Conservation (phyloP, 108 stramenopile genomes). For the Skeletonema marinoi region DNA sequence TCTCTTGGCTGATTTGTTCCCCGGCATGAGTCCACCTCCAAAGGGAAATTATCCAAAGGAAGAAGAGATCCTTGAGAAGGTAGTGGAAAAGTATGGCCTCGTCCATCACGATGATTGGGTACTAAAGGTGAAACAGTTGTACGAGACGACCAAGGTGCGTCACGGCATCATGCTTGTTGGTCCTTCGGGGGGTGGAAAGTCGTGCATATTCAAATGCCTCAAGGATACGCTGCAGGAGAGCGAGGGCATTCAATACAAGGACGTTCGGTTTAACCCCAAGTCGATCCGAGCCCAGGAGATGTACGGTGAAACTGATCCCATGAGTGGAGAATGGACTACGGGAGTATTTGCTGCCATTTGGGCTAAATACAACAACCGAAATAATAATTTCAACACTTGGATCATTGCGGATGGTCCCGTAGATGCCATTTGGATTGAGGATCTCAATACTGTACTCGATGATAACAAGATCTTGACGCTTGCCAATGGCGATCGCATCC, state of each 20-base stretch:
- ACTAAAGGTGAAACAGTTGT: conserved; percentile 88
- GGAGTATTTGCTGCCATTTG: conserved; percentile 94
- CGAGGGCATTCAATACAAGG: conserved; percentile 75
- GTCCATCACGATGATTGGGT: conserved; percentile 78
- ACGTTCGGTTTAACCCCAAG: conserved; percentile 88
- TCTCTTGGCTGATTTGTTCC: conserved; percentile 87
- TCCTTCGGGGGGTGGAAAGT: conserved; percentile 90
- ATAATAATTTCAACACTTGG: conserved; percentile 89
- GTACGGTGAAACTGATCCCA: conserved; percentile 92
- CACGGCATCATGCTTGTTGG: conserved; percentile 95
- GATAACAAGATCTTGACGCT: conserved; percentile 91
- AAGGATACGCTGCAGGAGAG: conserved; percentile 75
- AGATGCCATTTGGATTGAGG: conserved; percentile 96
- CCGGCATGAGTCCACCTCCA: conserved; percentile 70
- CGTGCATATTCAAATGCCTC: conserved; percentile 81
- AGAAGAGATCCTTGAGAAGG: conserved; percentile 64
- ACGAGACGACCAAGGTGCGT: conserved; percentile 76
- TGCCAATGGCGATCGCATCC: conserved; percentile 93
- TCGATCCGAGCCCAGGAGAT: conserved; percentile 91
- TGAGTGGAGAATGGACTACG: conserved; percentile 90
- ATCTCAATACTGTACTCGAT: conserved; percentile 92
- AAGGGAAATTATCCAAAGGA: conserved; percentile 84
- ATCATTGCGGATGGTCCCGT: conserved; percentile 94
- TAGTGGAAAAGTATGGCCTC: conserved; percentile 62
- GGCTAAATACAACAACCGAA: conserved; percentile 90